Evolutionary conservation across 2,329 filamentous ascomycete genomes (phyloP), one percentile per base, ranked within the genome.

Genomic region (Apiospora pterosperma): DNA sequence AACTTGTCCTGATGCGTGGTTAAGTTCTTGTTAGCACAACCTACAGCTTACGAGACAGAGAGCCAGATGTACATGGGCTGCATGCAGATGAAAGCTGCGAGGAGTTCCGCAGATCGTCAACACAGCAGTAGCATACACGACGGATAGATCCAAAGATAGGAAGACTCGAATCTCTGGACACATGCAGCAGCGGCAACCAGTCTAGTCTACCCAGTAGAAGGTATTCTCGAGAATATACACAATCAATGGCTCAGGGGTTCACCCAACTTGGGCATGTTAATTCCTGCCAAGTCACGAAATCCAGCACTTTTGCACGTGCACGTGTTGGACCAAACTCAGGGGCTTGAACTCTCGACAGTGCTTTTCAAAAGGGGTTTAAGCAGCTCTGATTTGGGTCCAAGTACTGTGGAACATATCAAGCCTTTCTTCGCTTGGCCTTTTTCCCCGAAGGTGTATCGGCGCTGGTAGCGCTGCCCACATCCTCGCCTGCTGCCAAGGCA

Each of bases 371-470:
- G 14, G 48, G 28, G 14, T 12, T 28, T 34, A 28, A 55, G 25
- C 34, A 34, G 48, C 48, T n/a, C 48, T 55, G n/a, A 28, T 34
- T 34, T 55, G 6, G 10, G 28, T 34, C 5, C 7, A 3, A 34
- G 28, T 52, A 25, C 28, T 34, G 28, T 31, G 16, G 8, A 55
- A 55, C 28, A 34, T 55, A 10, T 55, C 25, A 76, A 14, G 70
- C 74, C 74, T 76, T 76, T 71, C 75, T 75, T 34, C 73, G 70
- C 71, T 74, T 76, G 36, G 71, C 69, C 68, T 76, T 76, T 66
- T 75, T 74, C 10, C 67, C 66, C 6, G 52, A 63, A 4, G 48
- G 61, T n/a, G 70, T 62, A 12, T 66, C 64, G 10, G 69, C 61
- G 10, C 65, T 67, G 6, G 68, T 68, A 19, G 72, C 69, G 4